A percentile compares a stretch with the other conserved stretches of the same genome.
Evolutionary conservation across 345 rosid genomes (phyloP).

Genomic region (Rubroshorea leprosula): DNA sequence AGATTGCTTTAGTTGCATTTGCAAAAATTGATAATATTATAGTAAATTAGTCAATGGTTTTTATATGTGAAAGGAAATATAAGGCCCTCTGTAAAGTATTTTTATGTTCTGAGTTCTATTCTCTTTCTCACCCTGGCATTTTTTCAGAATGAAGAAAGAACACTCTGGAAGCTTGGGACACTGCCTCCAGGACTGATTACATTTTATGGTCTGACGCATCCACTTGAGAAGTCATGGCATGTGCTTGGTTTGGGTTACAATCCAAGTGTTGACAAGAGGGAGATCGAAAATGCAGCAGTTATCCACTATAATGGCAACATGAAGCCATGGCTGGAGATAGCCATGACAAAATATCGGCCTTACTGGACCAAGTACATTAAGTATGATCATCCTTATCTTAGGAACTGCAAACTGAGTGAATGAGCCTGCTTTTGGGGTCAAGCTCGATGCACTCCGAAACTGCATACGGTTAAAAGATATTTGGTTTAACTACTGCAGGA

Average conservation of each 20-base stretch:
- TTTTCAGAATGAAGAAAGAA: conserved; percentile 85
- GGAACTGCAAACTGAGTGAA: conserved; percentile 68
- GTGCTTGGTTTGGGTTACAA: conserved; percentile 96
- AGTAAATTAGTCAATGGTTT: neutral
- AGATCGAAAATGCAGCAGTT: conserved; percentile 90
- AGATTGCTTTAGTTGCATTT: neutral
- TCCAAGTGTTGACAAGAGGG: conserved; percentile 73
- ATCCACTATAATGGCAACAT: conserved; percentile 96
- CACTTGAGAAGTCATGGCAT: conserved; percentile 94
- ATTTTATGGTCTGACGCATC: conserved; percentile 76
- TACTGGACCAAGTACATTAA: conserved; percentile 92
- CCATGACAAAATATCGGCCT: conserved; percentile 86
- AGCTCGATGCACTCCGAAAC: conserved; percentile 11
- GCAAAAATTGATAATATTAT: neutral
- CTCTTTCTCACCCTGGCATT: neutral
- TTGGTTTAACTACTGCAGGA: conserved; percentile 15
- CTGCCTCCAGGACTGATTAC: conserved; percentile 96
- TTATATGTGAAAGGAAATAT: too few species aligned
- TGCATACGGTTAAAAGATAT: conserved; percentile 7
- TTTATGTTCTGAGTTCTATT: conserved; percentile 6
- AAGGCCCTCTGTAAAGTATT: too few species aligned
- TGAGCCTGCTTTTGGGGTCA: conserved; percentile 27
- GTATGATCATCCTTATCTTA: conserved; percentile 80
- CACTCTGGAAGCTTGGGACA: conserved; percentile 98
- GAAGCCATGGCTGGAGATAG: conserved; percentile 99